Conservation (phyloP, 495 filamentous ascomycete genomes). For the Durotheca rogersii region DNA sequence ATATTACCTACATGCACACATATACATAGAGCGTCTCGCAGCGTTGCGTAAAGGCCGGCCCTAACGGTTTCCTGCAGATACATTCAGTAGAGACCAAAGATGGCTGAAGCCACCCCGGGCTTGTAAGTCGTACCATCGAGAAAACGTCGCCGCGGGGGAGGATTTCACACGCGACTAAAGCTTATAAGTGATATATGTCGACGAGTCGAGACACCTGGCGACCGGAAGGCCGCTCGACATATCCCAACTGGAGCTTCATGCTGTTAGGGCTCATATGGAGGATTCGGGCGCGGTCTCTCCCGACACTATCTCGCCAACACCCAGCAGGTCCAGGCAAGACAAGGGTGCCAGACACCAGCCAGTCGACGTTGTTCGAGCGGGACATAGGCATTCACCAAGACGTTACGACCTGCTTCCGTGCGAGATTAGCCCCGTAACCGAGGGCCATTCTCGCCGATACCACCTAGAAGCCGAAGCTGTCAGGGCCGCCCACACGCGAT, state of each 20-base stretch:
- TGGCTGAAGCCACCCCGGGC: conserved; percentile 30
- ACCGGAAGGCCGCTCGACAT: conserved; percentile 20
- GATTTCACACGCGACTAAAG: conserved; percentile 10
- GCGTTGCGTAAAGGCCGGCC: background rate
- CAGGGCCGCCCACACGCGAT: background rate
- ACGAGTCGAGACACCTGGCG: conserved; percentile 27
- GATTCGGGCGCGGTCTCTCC: conserved; percentile 12
- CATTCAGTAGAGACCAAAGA: conserved; percentile 28
- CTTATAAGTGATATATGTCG: conserved; percentile 29
- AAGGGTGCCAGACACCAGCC: background rate
- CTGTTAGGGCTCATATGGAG: conserved; percentile 6
- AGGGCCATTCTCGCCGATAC: background rate
- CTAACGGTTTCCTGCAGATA: conserved; percentile 19
- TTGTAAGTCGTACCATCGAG: conserved; percentile 14
- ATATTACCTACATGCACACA: too few species aligned
- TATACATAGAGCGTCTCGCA: too few species aligned
- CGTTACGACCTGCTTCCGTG: background rate
- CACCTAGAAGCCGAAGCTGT: background rate
- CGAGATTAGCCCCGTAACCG: background rate
- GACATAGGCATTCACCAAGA: background rate
- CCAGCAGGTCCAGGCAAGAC: background rate
- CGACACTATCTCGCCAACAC: conserved; percentile 4
- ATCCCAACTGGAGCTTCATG: conserved; percentile 13
- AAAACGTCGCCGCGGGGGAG: background rate
- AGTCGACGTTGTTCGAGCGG: background rate